phyloP scores from a whole-genome alignment of 2,329 filamentous ascomycete species.

The Fusarium sp. region DNA sequence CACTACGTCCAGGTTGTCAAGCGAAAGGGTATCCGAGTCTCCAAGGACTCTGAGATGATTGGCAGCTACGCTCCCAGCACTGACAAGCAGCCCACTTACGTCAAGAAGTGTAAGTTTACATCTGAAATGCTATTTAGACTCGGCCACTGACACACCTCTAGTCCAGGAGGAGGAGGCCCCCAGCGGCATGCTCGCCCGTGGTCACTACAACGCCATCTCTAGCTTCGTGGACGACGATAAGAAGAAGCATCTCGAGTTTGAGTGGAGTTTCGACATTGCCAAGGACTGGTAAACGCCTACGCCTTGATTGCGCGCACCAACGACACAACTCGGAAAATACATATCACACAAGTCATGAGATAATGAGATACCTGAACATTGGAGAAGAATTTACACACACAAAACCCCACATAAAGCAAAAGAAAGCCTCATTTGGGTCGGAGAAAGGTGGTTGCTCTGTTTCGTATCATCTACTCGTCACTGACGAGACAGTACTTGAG shows the following conservation, averaged over 20 bases:
- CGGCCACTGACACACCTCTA: constrained; percentile 50
- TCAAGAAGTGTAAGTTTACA: constrained; percentile 84
- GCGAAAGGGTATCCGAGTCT: constrained; percentile 84
- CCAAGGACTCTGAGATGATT: constrained; percentile 99
- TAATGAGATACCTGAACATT: constrained; percentile 46
- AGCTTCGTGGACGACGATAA: constrained; percentile 97
- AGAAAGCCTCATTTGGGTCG: constrained; percentile 14
- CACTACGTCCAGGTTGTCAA: constrained; percentile 97
- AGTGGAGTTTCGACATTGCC: constrained; percentile 96
- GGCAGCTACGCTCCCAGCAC: constrained; percentile 95
- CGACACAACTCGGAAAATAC: constrained; percentile 29
- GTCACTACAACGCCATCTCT: constrained; percentile 88
- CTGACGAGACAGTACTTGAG: constrained; percentile 21
- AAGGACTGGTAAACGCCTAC: constrained; percentile 82
- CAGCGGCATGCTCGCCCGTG: constrained; percentile 87
- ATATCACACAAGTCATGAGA: constrained; percentile 42
- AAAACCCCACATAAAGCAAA: constrained; percentile 29
- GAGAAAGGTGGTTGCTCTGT: constrained; percentile 34
- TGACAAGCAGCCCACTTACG: constrained; percentile 83
- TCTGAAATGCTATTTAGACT: not conserved
- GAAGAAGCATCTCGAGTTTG: constrained; percentile 88
- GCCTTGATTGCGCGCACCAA: constrained; percentile 5
- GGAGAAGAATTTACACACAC: constrained; percentile 29
- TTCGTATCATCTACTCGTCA: constrained; percentile 34
- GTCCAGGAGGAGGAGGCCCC: constrained; percentile 94